A percentile compares a stretch with the other conserved stretches of the same genome.
Evolutionary conservation across 768 basidiomycete species (phyloP).

Genomic region (Hypsizygus marmoreus): DNA sequence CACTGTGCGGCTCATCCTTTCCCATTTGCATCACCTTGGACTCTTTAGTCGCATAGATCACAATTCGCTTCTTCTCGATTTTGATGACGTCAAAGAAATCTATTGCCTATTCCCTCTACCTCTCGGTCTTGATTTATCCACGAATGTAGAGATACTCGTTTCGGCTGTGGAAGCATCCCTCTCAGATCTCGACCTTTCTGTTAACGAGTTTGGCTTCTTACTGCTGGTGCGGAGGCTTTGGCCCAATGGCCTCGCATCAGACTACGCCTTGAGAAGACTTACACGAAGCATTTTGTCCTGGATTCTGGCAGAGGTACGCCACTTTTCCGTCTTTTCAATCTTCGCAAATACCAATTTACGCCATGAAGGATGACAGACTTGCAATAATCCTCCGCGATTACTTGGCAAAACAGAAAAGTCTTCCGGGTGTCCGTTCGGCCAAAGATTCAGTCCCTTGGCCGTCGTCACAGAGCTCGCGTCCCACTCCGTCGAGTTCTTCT

Average conservation of each 20-base stretch:
- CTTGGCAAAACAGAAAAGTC: constrained; percentile 51
- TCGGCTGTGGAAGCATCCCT: constrained; percentile 72
- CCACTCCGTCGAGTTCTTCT: constrained; percentile 36
- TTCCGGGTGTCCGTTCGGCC: constrained; percentile 65
- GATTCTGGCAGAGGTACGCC: constrained; percentile 69
- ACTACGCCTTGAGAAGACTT: constrained; percentile 67
- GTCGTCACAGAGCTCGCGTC: constrained; percentile 34
- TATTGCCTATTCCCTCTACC: constrained; percentile 69
- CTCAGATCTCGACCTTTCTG: constrained; percentile 66
- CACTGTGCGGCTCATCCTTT: constrained; percentile 53
- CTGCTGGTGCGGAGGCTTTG: constrained; percentile 70
- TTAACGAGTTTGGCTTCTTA: constrained; percentile 74
- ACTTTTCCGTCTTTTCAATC: not conserved
- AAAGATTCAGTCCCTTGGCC: constrained; percentile 60
- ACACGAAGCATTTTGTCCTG: constrained; percentile 60
- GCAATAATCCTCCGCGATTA: constrained; percentile 69
- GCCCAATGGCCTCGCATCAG: constrained; percentile 73
- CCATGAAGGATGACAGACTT: constrained; percentile 63
- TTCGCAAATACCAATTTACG: not conserved
- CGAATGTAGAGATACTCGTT: constrained; percentile 72
- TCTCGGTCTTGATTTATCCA: constrained; percentile 68
- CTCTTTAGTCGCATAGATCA: constrained; percentile 55
- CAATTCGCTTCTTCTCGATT: constrained; percentile 36
- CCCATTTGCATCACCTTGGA: constrained; percentile 62
- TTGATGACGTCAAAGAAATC: constrained; percentile 31